Evolutionary conservation across 2,329 filamentous ascomycete species (phyloP).

Genomic region (Monilinia polystroma): DNA sequence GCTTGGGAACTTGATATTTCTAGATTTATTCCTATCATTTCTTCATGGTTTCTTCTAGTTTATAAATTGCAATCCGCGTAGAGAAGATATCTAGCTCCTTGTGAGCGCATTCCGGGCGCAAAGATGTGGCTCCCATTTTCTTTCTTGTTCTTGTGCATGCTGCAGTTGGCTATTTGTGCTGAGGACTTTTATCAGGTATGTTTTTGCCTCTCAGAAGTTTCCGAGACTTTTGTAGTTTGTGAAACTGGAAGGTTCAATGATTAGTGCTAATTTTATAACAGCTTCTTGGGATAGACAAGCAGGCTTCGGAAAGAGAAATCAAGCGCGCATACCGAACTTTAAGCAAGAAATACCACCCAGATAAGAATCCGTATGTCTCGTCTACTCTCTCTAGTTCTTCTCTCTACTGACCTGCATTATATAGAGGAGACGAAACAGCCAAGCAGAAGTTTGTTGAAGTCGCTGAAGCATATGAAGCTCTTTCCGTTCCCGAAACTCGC

Average conservation of each 20-base stretch:
- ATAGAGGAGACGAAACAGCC: slow-evolving; percentile 72
- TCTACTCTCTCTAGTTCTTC: neutral
- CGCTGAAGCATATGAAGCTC: slow-evolving; percentile 91
- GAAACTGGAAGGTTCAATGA: neutral
- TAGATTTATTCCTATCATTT: slow-evolving; percentile 7
- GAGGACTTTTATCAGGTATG: slow-evolving; percentile 79
- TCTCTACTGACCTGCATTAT: slow-evolving; percentile 18
- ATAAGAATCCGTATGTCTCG: slow-evolving; percentile 85
- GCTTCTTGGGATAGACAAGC: slow-evolving; percentile 76
- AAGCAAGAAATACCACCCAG: slow-evolving; percentile 94
- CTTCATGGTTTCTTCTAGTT: slow-evolving; percentile 10
- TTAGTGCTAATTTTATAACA: slow-evolving; percentile 42
- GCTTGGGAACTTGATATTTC: slow-evolving; percentile 10
- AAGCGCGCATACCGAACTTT: slow-evolving; percentile 90
- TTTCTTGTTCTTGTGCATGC: slow-evolving; percentile 53
- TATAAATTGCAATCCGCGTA: slow-evolving; percentile 8
- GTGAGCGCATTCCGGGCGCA: slow-evolving; percentile 33
- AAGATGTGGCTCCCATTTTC: slow-evolving; percentile 53
- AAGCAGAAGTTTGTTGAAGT: slow-evolving; percentile 91
- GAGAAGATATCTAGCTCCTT: slow-evolving; percentile 18
- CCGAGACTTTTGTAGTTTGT: neutral
- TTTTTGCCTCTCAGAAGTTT: slow-evolving; percentile 5
- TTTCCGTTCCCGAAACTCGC: slow-evolving; percentile 75
- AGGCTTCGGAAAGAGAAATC: slow-evolving; percentile 81
- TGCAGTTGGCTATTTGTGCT: slow-evolving; percentile 55